These are phyloP conservation scores for Metarhizium sp. DNA, from an alignment of 2,329 filamentous ascomycete species.

Conservation along the genomic window DNA sequence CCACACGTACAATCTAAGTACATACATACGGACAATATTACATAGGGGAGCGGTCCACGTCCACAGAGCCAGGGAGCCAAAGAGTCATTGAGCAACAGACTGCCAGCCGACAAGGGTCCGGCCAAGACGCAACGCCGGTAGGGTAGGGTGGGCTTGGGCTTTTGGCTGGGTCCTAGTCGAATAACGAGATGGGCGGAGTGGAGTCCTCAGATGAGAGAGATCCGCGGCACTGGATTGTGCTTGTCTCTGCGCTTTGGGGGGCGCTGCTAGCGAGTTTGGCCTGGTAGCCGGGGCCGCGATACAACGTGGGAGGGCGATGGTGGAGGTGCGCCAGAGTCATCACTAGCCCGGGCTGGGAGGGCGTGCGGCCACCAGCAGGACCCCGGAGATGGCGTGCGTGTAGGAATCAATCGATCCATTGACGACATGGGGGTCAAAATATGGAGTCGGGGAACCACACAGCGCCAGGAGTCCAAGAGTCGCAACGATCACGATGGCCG, in stretches of 20 bases:
- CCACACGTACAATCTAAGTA: too few relatives aligned
- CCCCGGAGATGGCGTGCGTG: background rate
- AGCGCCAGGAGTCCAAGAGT: background rate
- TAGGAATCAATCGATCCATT: background rate
- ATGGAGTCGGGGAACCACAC: background rate
- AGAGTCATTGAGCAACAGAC: background rate
- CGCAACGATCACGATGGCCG: background rate
- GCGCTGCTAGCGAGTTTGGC: conserved; percentile 15
- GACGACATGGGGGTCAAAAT: background rate
- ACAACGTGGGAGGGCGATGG: conserved; percentile 12
- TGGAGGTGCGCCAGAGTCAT: conserved; percentile 5
- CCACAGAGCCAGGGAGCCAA: background rate
- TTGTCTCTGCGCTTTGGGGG: conserved; percentile 15
- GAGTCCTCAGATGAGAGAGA: conserved; percentile 16
- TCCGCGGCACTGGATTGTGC: conserved; percentile 24
- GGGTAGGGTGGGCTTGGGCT: background rate
- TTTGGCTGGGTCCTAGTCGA: conserved; percentile 1
- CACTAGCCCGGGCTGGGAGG: conserved; percentile 1
- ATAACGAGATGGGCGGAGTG: conserved; percentile 11
- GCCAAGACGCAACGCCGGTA: background rate
- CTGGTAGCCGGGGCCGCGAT: conserved; percentile 9
- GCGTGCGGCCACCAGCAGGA: background rate
- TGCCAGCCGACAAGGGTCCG: conserved; percentile 6
- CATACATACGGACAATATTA: too few relatives aligned
- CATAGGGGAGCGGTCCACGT: too few relatives aligned